These are phyloP conservation scores for Salix caprea DNA, from an alignment of 345 rosid genomes.

Conservation along the genomic window DNA sequence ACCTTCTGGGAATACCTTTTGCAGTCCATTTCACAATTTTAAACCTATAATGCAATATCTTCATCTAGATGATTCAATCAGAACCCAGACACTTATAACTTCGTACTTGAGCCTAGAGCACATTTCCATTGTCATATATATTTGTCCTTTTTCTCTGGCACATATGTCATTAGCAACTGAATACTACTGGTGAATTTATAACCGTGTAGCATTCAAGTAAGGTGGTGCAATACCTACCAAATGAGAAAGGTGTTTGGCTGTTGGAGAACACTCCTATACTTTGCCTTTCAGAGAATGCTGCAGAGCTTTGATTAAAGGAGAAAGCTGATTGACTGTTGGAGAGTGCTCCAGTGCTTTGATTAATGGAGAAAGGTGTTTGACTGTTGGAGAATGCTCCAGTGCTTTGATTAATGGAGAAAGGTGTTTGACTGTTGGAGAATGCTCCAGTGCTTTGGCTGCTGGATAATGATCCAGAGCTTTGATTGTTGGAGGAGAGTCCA, in stretches of 20 bases:
- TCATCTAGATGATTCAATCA: not conserved
- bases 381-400: slow-evolving; percentile 9
- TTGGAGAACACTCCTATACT: slow-evolving; percentile 22
- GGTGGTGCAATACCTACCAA: slow-evolving; percentile 36
- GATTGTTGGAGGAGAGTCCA: not conserved
- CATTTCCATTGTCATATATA: not conserved
- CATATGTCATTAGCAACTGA: not conserved
- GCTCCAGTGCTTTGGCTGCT: slow-evolving; percentile 9
- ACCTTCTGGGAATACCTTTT: not conserved
- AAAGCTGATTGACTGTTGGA: slow-evolving; percentile 1
- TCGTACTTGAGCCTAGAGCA: not conserved
- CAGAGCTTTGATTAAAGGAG: slow-evolving; percentile 10
- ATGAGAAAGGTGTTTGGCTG: slow-evolving; percentile 33
- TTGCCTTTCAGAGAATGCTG: not conserved
- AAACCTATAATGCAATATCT: not conserved
- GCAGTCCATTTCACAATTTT: not conserved
- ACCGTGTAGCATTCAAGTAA: slow-evolving; percentile 4
- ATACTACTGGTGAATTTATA: not conserved
- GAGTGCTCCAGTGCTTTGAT: slow-evolving; percentile 6
- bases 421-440: slow-evolving; percentile 2
- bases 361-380: slow-evolving; percentile 12
- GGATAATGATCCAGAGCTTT: slow-evolving; percentile 8
- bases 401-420: slow-evolving; percentile 11
- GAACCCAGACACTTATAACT: not conserved
- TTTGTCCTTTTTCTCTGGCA: not conserved